Evolutionary conservation across 2,329 filamentous ascomycete species (phyloP).

Genomic region (Cordyceps farinosa): DNA sequence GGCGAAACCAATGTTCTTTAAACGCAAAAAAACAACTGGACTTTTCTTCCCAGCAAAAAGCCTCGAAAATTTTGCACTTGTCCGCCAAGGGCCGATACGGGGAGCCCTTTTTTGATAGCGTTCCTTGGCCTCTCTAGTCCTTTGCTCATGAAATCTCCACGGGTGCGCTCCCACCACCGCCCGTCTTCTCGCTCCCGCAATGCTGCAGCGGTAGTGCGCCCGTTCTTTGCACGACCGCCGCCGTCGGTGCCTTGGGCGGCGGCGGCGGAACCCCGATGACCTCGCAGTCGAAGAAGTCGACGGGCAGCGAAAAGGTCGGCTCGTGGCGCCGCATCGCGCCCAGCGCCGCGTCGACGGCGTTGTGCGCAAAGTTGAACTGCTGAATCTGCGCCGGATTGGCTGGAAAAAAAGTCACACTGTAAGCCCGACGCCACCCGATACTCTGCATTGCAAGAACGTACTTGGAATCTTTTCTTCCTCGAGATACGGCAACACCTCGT

Average conservation of each 20-base stretch:
- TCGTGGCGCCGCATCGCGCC: slow-evolving; percentile 23
- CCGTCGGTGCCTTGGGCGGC: too few relatives aligned
- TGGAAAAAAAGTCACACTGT: background rate
- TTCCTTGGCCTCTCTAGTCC: background rate
- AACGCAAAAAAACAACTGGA: too few relatives aligned
- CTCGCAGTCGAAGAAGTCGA: slow-evolving; percentile 23
- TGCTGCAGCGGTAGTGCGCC: background rate
- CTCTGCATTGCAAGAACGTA: slow-evolving; percentile 18
- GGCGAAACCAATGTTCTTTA: too few relatives aligned
- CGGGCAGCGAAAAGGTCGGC: slow-evolving; percentile 21
- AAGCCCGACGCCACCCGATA: background rate
- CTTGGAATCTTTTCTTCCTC: slow-evolving; percentile 29
- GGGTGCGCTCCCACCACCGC: background rate
- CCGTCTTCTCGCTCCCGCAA: background rate
- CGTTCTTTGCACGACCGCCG: too few relatives aligned
- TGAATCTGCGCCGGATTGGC: slow-evolving; percentile 16
- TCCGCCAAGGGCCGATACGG: background rate
- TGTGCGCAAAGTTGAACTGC: slow-evolving; percentile 23
- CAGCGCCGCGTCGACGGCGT: slow-evolving; percentile 22
- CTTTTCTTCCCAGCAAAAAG: too few relatives aligned
- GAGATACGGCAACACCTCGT: slow-evolving; percentile 29
- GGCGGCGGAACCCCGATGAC: slow-evolving; percentile 19
- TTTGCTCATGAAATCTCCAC: background rate
- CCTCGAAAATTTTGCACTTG: background rate
- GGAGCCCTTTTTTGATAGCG: background rate